Conservation (phyloP, 192 early-diverging fungal species). For the Thamnidium elegans region DNA sequence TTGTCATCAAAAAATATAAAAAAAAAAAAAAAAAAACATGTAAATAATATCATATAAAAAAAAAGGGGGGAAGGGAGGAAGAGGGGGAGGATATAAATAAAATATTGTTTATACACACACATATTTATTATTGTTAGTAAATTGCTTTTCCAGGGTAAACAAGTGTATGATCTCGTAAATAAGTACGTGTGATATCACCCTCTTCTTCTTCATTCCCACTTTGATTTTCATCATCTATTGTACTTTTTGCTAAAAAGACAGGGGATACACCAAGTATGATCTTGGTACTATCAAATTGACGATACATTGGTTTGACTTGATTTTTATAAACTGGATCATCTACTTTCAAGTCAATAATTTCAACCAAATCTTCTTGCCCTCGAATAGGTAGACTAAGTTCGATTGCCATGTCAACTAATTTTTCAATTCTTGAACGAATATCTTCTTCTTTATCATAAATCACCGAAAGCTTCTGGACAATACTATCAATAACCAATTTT, state of each 20-base stretch:
- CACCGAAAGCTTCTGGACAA: background rate
- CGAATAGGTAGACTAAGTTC: slow-evolving; percentile 13
- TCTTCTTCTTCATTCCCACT: background rate
- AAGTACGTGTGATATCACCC: background rate
- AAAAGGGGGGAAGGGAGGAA: too few species aligned
- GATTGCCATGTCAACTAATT: slow-evolving; percentile 3
- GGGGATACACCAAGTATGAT: background rate
- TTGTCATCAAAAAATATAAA: slow-evolving; percentile 1
- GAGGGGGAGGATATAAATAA: background rate
- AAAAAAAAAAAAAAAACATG: background rate
- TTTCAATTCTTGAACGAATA: background rate
- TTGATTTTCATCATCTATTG: background rate
- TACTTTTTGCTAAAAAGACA: slow-evolving; percentile 2
- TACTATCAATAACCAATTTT: background rate
- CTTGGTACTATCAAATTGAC: background rate
- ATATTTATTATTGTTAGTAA: background rate
- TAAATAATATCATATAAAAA: background rate
- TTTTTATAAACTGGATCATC: background rate
- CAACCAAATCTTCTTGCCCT: background rate
- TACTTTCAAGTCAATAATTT: background rate
- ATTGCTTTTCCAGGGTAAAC: slow-evolving; percentile 13
- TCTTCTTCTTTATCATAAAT: background rate
- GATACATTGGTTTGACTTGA: slow-evolving; percentile 7
- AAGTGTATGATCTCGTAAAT: background rate
- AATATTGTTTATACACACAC: background rate